phyloP scores from a whole-genome alignment of 2,329 filamentous ascomycete genomes.

The Hypocrella siamensis region DNA sequence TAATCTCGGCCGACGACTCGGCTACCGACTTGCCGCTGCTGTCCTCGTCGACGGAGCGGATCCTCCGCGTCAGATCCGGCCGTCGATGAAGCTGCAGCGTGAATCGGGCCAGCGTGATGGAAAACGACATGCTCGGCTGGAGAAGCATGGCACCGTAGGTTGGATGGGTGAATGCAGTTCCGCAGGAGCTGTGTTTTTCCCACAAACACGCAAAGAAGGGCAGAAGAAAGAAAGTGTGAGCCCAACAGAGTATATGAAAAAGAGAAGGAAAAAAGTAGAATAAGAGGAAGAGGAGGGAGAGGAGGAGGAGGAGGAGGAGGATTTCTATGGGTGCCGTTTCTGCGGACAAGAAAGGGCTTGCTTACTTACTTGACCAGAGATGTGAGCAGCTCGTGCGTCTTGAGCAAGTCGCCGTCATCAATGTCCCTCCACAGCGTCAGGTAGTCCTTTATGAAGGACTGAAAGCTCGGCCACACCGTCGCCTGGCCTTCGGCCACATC shows the following conservation, averaged over 20 bases:
- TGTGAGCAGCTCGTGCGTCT: conserved; percentile 60
- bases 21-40: conserved; percentile 64
- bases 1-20: conserved; percentile 74
- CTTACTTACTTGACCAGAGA: conserved; percentile 61
- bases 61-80: conserved; percentile 57
- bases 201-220: too few relatives aligned
- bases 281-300: background rate
- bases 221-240: background rate
- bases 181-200: conserved; percentile 51
- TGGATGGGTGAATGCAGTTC: conserved; percentile 65
- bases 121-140: conserved; percentile 69
- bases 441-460: conserved; percentile 68
- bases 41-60: conserved; percentile 42
- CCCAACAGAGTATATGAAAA: background rate
- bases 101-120: conserved; percentile 62
- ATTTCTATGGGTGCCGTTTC: background rate
- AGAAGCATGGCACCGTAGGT: conserved; percentile 70
- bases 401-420: conserved; percentile 57
- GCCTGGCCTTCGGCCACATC: conserved; percentile 47
- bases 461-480: conserved; percentile 60
- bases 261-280: conserved; percentile 6
- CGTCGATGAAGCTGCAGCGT: conserved; percentile 72
- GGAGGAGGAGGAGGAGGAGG: too few relatives aligned
- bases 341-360: background rate
- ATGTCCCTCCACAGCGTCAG: conserved; percentile 69